phyloP scores from a whole-genome alignment of 495 filamentous ascomycete species.

The Xylaria castorea region DNA sequence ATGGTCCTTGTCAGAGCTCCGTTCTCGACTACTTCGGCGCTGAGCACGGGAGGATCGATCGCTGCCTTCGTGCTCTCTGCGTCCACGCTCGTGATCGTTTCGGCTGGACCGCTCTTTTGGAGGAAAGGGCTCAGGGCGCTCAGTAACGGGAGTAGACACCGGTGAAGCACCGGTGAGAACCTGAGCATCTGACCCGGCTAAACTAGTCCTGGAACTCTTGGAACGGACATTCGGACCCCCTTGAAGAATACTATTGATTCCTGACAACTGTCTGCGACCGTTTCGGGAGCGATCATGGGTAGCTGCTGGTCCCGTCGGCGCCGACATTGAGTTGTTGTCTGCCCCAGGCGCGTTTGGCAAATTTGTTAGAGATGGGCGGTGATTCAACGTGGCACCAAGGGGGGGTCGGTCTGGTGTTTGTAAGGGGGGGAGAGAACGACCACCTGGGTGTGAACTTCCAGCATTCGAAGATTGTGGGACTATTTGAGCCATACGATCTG shows the following conservation, averaged over 20 bases:
- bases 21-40: conserved; percentile 52
- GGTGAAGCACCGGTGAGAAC: conserved; percentile 56
- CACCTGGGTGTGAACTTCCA: conserved; percentile 32
- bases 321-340: conserved; percentile 44
- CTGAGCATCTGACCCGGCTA: conserved; percentile 56
- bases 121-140: conserved; percentile 49
- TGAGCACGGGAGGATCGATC: conserved; percentile 51
- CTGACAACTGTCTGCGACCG: conserved; percentile 54
- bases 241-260: conserved; percentile 60
- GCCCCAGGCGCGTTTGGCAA: conserved; percentile 33
- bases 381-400: conserved; percentile 25
- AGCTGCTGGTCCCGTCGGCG: conserved; percentile 56
- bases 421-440: conserved; percentile 39
- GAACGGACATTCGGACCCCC: conserved; percentile 45
- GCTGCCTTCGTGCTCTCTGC: conserved; percentile 46
- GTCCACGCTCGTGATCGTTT: conserved; percentile 52
- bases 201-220: conserved; percentile 46
- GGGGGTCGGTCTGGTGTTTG: conserved; percentile 39
- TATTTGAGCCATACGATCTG: conserved; percentile 56
- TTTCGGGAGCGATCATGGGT: conserved; percentile 52
- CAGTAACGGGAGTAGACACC: conserved; percentile 51
- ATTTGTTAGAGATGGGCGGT: conserved; percentile 43
- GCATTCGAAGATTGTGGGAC: conserved; percentile 31
- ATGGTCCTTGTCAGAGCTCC: conserved; percentile 46
- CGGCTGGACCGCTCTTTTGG: conserved; percentile 41